Conservation (phyloP, 2,329 filamentous ascomycete genomes). For the Coniochaeta sp. region DNA sequence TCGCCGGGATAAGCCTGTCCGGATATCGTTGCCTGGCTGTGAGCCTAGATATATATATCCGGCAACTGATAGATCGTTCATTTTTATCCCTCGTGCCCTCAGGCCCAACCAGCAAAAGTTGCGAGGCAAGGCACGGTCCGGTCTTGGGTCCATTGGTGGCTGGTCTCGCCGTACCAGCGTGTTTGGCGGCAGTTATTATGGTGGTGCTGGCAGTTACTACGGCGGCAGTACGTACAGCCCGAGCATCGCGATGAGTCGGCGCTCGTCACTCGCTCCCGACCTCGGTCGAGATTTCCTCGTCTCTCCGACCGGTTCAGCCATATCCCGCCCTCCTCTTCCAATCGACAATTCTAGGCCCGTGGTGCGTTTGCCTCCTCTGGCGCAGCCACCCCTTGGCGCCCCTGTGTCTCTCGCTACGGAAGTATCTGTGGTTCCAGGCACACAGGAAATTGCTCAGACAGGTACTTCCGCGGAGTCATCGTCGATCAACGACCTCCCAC, state of each 20-base stretch:
- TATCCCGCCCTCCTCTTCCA: constrained; percentile 58
- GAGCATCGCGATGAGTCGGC: constrained; percentile 79
- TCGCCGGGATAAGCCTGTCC: constrained; percentile 90
- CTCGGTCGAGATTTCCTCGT: constrained; percentile 64
- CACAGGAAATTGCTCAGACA: neutral
- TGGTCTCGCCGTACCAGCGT: constrained; percentile 77
- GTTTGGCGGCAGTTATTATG: constrained; percentile 56
- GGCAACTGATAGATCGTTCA: constrained; percentile 83
- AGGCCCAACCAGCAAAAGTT: constrained; percentile 84
- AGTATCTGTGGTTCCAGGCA: neutral
- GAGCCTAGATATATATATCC: constrained; percentile 86
- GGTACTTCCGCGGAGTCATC: constrained; percentile 22
- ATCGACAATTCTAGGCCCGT: constrained; percentile 62
- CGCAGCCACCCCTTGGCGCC: constrained; percentile 16
- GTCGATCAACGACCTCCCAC: constrained; percentile 44
- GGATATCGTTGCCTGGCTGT: constrained; percentile 78
- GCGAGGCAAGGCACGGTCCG: constrained; percentile 66
- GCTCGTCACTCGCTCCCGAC: constrained; percentile 69
- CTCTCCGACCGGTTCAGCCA: constrained; percentile 72
- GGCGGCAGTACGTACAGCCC: constrained; percentile 73
- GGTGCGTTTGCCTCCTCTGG: constrained; percentile 70
- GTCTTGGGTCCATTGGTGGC: constrained; percentile 58
- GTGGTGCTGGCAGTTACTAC: constrained; percentile 44
- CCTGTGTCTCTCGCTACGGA: constrained; percentile 9
- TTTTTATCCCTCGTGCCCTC: constrained; percentile 92